A percentile compares a stretch with the other conserved stretches of the same genome.
These are phyloP conservation scores for Naegleria gruberi DNA, from an alignment of 208 protist species.

Conservation along the genomic window DNA sequence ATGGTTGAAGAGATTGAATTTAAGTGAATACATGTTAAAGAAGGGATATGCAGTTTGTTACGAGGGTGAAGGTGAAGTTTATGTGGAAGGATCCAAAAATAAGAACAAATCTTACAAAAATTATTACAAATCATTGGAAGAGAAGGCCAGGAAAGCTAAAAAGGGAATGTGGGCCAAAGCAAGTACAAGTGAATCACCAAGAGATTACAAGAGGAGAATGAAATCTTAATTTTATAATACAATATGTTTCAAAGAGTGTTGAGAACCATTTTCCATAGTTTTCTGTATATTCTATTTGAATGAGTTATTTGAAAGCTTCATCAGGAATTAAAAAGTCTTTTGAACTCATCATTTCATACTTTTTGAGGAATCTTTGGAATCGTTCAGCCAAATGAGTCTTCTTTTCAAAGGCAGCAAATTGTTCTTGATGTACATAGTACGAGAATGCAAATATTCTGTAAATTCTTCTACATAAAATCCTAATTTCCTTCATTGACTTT, in stretches of 20 bases:
- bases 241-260: neutral
- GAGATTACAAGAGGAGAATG: neutral
- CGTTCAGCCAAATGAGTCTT: neutral
- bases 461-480: neutral
- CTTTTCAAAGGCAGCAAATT: neutral
- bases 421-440: neutral
- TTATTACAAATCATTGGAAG: neutral
- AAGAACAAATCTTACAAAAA: neutral
- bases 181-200: neutral
- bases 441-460: conserved; percentile 21
- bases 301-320: neutral
- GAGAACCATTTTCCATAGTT: too few relatives aligned
- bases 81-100: neutral
- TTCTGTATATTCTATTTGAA: too few relatives aligned
- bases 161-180: conserved; percentile 1
- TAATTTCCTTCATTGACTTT: conserved; percentile 16
- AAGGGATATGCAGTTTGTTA: neutral
- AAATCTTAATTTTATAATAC: neutral
- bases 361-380: neutral
- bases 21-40: conserved; percentile 1
- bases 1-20: neutral
- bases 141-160: neutral
- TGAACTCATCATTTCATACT: neutral
- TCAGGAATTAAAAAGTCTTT: conserved; percentile 17
- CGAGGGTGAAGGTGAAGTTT: conserved; percentile 10